Evolutionary conservation across 1,284 basidiomycete species (phyloP).

Genomic region (Pyrrhoderma lamaoense): DNA sequence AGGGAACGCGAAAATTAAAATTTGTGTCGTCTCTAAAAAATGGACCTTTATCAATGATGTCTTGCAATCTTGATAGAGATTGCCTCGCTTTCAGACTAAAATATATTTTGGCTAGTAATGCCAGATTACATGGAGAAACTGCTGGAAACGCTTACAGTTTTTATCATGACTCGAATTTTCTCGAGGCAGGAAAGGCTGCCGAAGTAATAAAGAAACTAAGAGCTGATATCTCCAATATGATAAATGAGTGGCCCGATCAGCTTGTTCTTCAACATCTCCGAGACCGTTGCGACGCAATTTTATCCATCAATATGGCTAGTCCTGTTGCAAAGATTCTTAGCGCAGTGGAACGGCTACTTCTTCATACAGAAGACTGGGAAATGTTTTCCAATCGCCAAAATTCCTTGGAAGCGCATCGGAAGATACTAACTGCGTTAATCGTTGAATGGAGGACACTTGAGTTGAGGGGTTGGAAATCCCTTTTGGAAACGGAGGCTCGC

Average conservation of each 20-base stretch:
- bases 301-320: constrained; percentile 58
- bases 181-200: constrained; percentile 59
- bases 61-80: constrained; percentile 15
- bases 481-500: constrained; percentile 69
- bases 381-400: constrained; percentile 87
- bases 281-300: constrained; percentile 66
- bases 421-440: constrained; percentile 66
- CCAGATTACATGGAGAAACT: background rate
- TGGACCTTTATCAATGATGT: background rate
- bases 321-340: constrained; percentile 83
- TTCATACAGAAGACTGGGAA: constrained; percentile 96
- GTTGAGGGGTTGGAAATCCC: constrained; percentile 77
- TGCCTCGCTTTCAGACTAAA: constrained; percentile 43
- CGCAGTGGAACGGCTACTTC: constrained; percentile 79
- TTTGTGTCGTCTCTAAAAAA: constrained; percentile 1
- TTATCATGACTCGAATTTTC: constrained; percentile 70
- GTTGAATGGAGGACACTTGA: constrained; percentile 91
- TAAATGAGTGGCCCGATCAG: constrained; percentile 92
- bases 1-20: background rate
- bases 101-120: constrained; percentile 8
- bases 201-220: constrained; percentile 46
- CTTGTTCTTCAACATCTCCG: constrained; percentile 88
- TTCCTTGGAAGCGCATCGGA: constrained; percentile 64
- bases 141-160: constrained; percentile 52
- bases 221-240: constrained; percentile 48